A percentile compares a stretch with the other conserved stretches of the same genome.
These are phyloP conservation scores for Myrica gale DNA, from an alignment of 306 rosid species.

Conservation along the genomic window DNA sequence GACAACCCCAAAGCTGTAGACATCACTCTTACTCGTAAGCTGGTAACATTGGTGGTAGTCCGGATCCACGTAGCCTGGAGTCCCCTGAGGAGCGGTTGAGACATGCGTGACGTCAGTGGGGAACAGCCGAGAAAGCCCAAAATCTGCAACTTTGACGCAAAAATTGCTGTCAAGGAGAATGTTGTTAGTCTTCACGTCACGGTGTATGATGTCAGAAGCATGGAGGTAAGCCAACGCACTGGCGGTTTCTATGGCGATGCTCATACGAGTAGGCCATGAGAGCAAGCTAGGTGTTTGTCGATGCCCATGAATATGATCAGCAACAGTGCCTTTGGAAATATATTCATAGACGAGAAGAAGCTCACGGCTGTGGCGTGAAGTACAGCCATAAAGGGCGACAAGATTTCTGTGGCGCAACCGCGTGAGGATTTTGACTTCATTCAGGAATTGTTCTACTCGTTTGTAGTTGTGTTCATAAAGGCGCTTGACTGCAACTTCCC, in stretches of 20 bases:
- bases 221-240: constrained; percentile 66
- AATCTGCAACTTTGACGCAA: constrained; percentile 69
- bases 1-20: constrained; percentile 72
- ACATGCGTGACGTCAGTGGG: constrained; percentile 61
- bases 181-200: constrained; percentile 77
- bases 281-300: constrained; percentile 35
- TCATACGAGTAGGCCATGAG: constrained; percentile 59
- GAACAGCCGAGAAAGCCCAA: constrained; percentile 67
- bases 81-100: constrained; percentile 80
- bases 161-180: constrained; percentile 54
- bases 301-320: constrained; percentile 69
- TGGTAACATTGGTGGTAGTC: constrained; percentile 62
- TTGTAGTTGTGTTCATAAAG: constrained; percentile 54
- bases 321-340: constrained; percentile 71
- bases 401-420: constrained; percentile 59
- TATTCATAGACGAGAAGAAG: constrained; percentile 74
- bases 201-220: constrained; percentile 67
- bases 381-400: constrained; percentile 73
- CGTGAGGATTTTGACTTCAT: constrained; percentile 62
- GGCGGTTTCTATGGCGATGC: constrained; percentile 69
- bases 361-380: constrained; percentile 56
- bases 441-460: constrained; percentile 55
- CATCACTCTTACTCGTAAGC: constrained; percentile 74
- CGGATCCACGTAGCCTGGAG: constrained; percentile 76
- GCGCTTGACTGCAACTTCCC: constrained; percentile 84